phyloP scores from a whole-genome alignment of 192 early-diverging fungal genomes.

The Kappamyces sp. region DNA sequence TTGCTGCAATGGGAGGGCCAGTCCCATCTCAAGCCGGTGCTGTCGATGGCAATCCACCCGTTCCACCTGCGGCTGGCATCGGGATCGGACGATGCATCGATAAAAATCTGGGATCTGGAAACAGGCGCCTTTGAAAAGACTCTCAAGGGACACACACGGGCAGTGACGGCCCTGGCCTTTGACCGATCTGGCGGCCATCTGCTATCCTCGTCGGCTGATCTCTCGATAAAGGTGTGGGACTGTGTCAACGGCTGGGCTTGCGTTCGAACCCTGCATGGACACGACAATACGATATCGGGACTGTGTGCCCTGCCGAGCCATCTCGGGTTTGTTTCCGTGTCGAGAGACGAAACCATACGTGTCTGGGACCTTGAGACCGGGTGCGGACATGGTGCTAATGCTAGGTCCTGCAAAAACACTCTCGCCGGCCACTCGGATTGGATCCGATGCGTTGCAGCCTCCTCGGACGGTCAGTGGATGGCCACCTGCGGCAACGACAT shows the following conservation, averaged over 20 bases:
- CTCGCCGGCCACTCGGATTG: constrained; percentile 78
- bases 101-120: constrained; percentile 93
- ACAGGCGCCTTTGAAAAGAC: constrained; percentile 88
- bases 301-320: constrained; percentile 68
- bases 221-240: constrained; percentile 91
- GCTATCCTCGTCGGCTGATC: constrained; percentile 85
- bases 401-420: constrained; percentile 72
- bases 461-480: constrained; percentile 65
- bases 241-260: constrained; percentile 75
- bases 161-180: constrained; percentile 85
- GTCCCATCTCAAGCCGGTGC: constrained; percentile 77
- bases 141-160: constrained; percentile 91
- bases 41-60: constrained; percentile 80
- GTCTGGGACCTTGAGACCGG: constrained; percentile 82
- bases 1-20: no score
- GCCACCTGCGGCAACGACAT: constrained; percentile 82
- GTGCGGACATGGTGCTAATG: constrained; percentile 35
- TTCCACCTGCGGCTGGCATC: constrained; percentile 76
- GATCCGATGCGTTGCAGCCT: constrained; percentile 70
- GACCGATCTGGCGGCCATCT: constrained; percentile 75
- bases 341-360: constrained; percentile 84
- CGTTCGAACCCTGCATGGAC: constrained; percentile 78
- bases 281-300: constrained; percentile 88
- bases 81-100: constrained; percentile 84
- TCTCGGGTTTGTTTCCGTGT: constrained; percentile 79